phyloP scores from a whole-genome alignment of 2,329 filamentous ascomycete species.

The Colletotrichum melonis region DNA sequence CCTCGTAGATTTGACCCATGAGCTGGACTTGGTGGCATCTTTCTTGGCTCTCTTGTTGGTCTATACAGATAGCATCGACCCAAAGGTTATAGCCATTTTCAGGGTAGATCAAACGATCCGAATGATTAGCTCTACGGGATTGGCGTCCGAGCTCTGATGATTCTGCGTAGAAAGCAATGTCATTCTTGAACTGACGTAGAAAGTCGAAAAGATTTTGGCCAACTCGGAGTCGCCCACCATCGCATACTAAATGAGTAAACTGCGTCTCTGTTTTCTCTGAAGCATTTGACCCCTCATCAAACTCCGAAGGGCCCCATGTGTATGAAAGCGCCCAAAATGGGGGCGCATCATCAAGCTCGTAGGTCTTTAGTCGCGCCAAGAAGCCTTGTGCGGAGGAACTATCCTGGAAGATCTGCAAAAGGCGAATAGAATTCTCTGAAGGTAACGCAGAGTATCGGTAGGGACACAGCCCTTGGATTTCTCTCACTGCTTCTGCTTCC shows the following conservation, averaged over 20 bases:
- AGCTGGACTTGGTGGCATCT: slow-evolving; percentile 35
- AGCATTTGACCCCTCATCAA: neutral
- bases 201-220: slow-evolving; percentile 17
- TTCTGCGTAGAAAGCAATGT: neutral
- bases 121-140: neutral
- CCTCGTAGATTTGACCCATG: slow-evolving; percentile 38
- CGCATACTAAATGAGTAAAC: neutral
- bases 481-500: neutral
- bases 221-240: neutral
- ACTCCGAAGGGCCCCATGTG: slow-evolving; percentile 11
- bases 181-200: slow-evolving; percentile 1
- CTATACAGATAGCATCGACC: slow-evolving; percentile 39
- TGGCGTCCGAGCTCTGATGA: too few species aligned
- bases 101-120: neutral
- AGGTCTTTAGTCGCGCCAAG: neutral
- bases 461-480: neutral
- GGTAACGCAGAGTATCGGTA: slow-evolving; percentile 1
- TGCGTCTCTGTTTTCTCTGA: neutral
- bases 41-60: slow-evolving; percentile 34
- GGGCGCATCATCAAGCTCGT: neutral
- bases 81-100: slow-evolving; percentile 20
- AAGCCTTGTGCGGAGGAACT: neutral
- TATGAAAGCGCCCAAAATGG: slow-evolving; percentile 22
- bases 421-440: neutral
- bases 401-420: slow-evolving; percentile 2